A percentile compares a stretch with the other conserved stretches of the same genome.
phyloP scores from a whole-genome alignment of 1,139 yeast species.

The Geotrichum klebahnii region DNA sequence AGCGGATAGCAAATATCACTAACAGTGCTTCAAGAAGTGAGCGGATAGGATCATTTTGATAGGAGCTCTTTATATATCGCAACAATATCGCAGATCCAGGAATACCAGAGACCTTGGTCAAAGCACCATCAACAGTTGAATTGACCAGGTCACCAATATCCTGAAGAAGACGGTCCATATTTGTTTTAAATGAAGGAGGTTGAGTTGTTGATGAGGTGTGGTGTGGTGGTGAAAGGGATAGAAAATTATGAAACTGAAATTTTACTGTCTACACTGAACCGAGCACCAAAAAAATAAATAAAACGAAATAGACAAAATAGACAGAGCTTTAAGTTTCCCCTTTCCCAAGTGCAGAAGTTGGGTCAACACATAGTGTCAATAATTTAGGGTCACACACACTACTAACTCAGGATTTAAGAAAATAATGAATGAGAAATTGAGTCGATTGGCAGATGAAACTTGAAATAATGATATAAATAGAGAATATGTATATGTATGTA shows the following conservation, averaged over 20 bases:
- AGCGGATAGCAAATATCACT: conserved; percentile 78
- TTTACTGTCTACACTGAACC: no score
- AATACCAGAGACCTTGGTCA: conserved; percentile 35
- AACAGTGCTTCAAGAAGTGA: conserved; percentile 75
- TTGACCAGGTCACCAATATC: conserved; percentile 32
- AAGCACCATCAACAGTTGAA: conserved; percentile 29
- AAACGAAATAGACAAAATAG: no score
- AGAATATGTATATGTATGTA: not conserved
- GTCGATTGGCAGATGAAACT: not conserved
- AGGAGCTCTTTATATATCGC: conserved; percentile 80
- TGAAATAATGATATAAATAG: not conserved
- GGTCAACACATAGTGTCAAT: no score
- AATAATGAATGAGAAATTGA: not conserved
- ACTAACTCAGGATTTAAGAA: no score
- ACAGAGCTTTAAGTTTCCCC: no score
- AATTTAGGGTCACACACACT: no score
- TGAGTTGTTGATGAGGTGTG: no score
- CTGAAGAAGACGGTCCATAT: conserved; percentile 26
- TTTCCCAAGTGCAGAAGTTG: no score
- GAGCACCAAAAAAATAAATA: no score
- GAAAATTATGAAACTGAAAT: no score
- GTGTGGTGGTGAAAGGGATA: no score
- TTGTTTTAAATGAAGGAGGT: no score
- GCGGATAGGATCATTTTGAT: conserved; percentile 89
- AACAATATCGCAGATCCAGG: conserved; percentile 82